Conservation (phyloP, 208 protist species). For the Leishmania arabica region DNA sequence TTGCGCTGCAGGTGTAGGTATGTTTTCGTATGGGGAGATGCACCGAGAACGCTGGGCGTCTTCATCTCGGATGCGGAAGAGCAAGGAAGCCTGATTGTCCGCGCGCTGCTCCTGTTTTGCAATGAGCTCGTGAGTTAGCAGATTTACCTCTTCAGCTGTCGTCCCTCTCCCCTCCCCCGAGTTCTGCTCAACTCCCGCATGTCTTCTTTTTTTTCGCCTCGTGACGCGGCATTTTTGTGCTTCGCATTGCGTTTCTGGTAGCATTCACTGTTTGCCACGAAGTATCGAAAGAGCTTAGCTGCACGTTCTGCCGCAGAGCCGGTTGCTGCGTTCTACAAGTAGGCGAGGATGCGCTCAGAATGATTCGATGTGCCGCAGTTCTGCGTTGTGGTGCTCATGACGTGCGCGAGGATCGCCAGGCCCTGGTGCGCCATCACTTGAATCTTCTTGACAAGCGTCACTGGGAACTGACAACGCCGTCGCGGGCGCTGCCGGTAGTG, state of each 20-base stretch:
- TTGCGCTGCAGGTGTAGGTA: neutral
- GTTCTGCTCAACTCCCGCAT: too few relatives aligned
- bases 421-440: conserved; percentile 36
- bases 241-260: neutral
- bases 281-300: neutral
- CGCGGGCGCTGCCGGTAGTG: conserved; percentile 53
- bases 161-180: too few relatives aligned
- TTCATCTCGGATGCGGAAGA: neutral
- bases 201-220: neutral
- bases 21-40: neutral
- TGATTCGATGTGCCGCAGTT: conserved; percentile 13
- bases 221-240: too few relatives aligned
- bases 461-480: conserved; percentile 77
- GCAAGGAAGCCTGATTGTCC: neutral
- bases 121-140: neutral
- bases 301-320: neutral
- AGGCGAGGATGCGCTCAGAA: conserved; percentile 14
- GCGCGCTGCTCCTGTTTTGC: neutral
- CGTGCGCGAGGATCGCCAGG: conserved; percentile 29
- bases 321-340: neutral
- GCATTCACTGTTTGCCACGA: neutral
- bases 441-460: conserved; percentile 39
- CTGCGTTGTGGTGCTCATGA: conserved; percentile 19
- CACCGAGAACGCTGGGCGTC: neutral
- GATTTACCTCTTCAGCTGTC: neutral